Evolutionary conservation across 31 red algal genomes (phyloP).

Genomic region (Pterothamnion heteromorphum): DNA sequence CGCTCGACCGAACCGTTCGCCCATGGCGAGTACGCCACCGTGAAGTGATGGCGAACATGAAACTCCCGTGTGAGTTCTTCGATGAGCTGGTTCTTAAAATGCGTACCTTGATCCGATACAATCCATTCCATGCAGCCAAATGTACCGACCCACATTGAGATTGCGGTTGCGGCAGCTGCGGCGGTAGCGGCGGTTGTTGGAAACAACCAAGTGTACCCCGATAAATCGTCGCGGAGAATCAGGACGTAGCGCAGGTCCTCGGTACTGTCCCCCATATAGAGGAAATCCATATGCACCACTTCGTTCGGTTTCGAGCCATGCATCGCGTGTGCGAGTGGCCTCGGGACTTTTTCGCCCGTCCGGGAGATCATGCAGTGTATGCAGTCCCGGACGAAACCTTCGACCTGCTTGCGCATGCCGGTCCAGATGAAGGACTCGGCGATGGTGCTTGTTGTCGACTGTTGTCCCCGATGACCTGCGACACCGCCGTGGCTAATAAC

Average conservation of each 20-base stretch:
- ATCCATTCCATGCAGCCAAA: constrained; percentile 53
- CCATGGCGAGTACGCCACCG: constrained; percentile 47
- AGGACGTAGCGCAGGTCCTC: background rate
- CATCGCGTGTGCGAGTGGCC: background rate
- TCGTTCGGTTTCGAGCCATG: constrained; percentile 32
- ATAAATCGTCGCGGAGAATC: constrained; percentile 46
- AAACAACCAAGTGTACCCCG: constrained; percentile 28
- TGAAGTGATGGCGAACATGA: constrained; percentile 19
- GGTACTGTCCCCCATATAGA: constrained; percentile 37
- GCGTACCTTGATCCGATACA: constrained; percentile 40
- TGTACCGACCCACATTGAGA: background rate
- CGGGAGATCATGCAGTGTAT: background rate
- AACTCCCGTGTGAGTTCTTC: background rate
- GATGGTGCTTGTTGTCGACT: background rate
- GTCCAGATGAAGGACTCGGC: background rate
- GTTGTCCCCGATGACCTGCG: background rate
- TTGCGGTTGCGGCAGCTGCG: background rate
- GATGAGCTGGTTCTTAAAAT: constrained; percentile 44
- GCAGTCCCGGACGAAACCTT: background rate
- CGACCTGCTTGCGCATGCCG: background rate
- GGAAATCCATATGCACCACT: constrained; percentile 6
- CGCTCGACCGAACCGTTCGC: constrained; percentile 48
- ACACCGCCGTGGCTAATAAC: background rate
- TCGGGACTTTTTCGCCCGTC: background rate
- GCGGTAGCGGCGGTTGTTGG: background rate